Evolutionary conservation across 1,284 basidiomycete genomes (phyloP).

Genomic region (Melampsora larici-populina): DNA sequence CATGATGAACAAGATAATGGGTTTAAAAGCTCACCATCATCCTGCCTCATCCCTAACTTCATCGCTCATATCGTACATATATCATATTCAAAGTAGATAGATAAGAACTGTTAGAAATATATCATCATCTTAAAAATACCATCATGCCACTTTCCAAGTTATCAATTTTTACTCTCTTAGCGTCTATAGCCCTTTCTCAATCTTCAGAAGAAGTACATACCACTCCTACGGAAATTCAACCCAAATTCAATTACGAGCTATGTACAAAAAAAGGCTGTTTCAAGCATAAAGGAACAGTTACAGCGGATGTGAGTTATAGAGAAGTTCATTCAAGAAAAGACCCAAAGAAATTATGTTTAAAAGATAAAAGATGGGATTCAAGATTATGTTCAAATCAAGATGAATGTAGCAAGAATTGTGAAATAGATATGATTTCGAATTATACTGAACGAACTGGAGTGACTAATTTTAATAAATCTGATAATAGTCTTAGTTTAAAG

Average conservation of each 20-base stretch:
- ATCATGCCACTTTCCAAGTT: too few relatives aligned
- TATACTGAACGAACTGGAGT: neutral
- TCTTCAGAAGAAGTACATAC: too few relatives aligned
- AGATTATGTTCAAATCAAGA: constrained; percentile 15
- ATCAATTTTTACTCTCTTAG: too few relatives aligned
- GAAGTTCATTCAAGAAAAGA: neutral
- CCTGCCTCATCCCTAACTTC: too few relatives aligned
- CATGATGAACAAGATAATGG: too few relatives aligned
- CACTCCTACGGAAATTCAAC: neutral
- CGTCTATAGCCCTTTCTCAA: too few relatives aligned
- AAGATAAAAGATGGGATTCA: constrained; percentile 3
- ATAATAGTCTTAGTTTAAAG: neutral
- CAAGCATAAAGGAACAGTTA: neutral
- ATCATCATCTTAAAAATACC: too few relatives aligned
- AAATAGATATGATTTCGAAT: neutral
- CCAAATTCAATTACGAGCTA: neutral
- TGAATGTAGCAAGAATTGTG: constrained; percentile 25
- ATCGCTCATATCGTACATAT: too few relatives aligned
- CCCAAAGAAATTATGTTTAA: neutral
- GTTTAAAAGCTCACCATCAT: too few relatives aligned
- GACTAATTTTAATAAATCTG: neutral
- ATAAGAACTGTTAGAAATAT: too few relatives aligned
- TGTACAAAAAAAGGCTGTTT: neutral
- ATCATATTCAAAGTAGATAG: too few relatives aligned
- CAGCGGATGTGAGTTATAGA: neutral